Evolutionary conservation across 805 yeast genomes (phyloP).

Genomic region (Torulaspora quercuum): DNA sequence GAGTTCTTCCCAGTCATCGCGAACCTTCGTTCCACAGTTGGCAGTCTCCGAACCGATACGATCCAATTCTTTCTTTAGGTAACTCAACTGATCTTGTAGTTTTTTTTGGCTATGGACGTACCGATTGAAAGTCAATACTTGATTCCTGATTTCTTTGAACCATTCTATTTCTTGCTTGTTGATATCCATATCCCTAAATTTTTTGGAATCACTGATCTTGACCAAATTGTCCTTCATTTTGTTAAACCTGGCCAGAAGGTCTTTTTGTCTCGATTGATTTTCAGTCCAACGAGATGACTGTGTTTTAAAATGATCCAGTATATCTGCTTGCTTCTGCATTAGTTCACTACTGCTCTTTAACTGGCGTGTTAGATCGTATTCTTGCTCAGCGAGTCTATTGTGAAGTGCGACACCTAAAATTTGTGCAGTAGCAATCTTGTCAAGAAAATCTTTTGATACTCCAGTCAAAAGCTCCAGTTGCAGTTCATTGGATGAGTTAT

Average conservation of each 20-base stretch:
- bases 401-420: slow-evolving; percentile 38
- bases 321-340: slow-evolving; percentile 14
- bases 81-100: slow-evolving; percentile 31
- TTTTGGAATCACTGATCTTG: slow-evolving; percentile 18
- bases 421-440: slow-evolving; percentile 27
- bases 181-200: slow-evolving; percentile 32
- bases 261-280: slow-evolving; percentile 35
- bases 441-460: slow-evolving; percentile 23
- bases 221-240: slow-evolving; percentile 31
- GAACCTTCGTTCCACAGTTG: slow-evolving; percentile 4
- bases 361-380: slow-evolving; percentile 43
- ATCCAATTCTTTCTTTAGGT: slow-evolving; percentile 30
- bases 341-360: slow-evolving; percentile 31
- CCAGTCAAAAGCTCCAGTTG: slow-evolving; percentile 29
- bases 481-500: slow-evolving; percentile 26
- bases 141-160: slow-evolving; percentile 43
- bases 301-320: slow-evolving; percentile 17
- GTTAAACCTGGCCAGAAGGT: slow-evolving; percentile 27
- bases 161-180: slow-evolving; percentile 44
- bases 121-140: slow-evolving; percentile 34
- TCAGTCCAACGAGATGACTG: slow-evolving; percentile 20
- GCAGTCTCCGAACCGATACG: slow-evolving; percentile 14
- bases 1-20: slow-evolving; percentile 35
- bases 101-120: slow-evolving; percentile 30
- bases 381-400: slow-evolving; percentile 40